A percentile compares a stretch with the other conserved stretches of the same genome.
Evolutionary conservation across 345 rosid species (phyloP).

Genomic region (Lumnitzera racemosa): DNA sequence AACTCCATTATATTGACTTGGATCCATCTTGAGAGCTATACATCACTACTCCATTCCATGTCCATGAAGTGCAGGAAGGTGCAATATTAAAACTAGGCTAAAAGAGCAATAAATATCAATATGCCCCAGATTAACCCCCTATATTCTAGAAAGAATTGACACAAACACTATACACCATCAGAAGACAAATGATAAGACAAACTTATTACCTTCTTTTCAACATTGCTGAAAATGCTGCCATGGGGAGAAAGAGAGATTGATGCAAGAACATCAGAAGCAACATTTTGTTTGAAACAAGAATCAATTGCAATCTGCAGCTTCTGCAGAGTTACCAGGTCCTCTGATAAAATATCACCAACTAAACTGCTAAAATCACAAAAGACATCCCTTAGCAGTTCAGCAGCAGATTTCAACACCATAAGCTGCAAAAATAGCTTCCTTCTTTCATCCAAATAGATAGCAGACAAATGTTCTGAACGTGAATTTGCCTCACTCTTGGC

Average conservation of each 20-base stretch:
- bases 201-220: conserved; percentile 38
- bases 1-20: no score
- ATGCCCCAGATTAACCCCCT: no score
- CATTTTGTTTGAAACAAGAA: conserved; percentile 35
- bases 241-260: conserved; percentile 24
- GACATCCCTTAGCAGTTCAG: conserved; percentile 36
- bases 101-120: background rate
- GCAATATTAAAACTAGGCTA: background rate
- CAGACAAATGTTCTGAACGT: conserved; percentile 39
- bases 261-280: conserved; percentile 22
- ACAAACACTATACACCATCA: no score
- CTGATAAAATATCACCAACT: conserved; percentile 39
- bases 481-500: conserved; percentile 54
- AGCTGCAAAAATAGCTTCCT: conserved; percentile 43
- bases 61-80: no score
- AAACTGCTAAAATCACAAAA: conserved; percentile 34
- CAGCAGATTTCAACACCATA: conserved; percentile 31
- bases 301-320: conserved; percentile 45
- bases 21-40: no score
- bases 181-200: no score
- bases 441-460: conserved; percentile 36
- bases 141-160: no score
- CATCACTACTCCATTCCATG: no score
- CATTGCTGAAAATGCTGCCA: conserved; percentile 13
- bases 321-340: conserved; percentile 55